phyloP scores from a whole-genome alignment of 2,329 filamentous ascomycete genomes.

The Cordyceps javanica region DNA sequence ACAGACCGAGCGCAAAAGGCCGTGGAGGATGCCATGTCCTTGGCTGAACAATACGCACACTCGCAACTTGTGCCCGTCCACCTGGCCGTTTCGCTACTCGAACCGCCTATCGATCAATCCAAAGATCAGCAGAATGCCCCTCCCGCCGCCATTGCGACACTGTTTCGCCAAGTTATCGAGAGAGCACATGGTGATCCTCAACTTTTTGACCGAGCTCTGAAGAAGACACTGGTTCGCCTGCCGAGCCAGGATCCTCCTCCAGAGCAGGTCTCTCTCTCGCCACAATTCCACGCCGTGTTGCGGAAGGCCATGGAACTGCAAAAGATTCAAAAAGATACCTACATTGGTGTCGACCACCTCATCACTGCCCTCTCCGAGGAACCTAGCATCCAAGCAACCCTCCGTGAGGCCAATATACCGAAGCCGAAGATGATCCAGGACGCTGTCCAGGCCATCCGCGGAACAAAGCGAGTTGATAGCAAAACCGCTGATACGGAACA shows the following conservation, averaged over 20 bases:
- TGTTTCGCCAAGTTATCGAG: constrained; percentile 93
- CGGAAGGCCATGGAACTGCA: constrained; percentile 82
- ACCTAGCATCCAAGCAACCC: constrained; percentile 59
- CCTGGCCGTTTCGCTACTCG: constrained; percentile 75
- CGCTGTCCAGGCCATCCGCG: constrained; percentile 86
- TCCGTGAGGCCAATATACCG: constrained; percentile 85
- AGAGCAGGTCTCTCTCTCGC: constrained; percentile 77
- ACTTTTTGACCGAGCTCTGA: constrained; percentile 78
- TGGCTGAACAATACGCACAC: constrained; percentile 87
- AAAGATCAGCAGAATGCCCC: constrained; percentile 78
- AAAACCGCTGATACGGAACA: constrained; percentile 91
- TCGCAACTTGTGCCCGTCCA: constrained; percentile 87
- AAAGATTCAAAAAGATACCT: constrained; percentile 96
- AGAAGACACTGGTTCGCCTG: constrained; percentile 83
- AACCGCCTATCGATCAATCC: constrained; percentile 67
- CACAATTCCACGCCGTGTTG: constrained; percentile 74
- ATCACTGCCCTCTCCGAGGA: constrained; percentile 84
- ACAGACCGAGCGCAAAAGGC: constrained; percentile 90
- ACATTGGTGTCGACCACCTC: constrained; percentile 89
- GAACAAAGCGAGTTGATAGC: constrained; percentile 88
- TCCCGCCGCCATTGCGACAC: constrained; percentile 57
- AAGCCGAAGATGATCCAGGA: constrained; percentile 86
- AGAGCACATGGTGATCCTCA: constrained; percentile 90
- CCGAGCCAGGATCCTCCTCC: constrained; percentile 94
- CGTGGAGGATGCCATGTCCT: constrained; percentile 77